phyloP scores from a whole-genome alignment of 129 eudicot genomes.

The Dittrichia graveolens region DNA sequence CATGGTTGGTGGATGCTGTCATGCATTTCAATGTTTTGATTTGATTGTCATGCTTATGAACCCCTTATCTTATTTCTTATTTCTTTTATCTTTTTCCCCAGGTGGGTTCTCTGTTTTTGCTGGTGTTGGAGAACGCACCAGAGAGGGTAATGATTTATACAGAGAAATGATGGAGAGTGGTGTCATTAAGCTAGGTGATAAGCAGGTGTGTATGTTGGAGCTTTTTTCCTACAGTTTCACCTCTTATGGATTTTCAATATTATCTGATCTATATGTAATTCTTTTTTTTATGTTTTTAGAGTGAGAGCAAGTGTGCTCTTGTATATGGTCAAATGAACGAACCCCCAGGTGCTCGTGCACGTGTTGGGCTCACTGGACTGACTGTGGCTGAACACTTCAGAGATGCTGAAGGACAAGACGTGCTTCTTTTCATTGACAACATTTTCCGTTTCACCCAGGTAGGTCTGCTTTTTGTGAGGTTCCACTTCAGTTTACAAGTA shows the following conservation, averaged over 20 bases:
- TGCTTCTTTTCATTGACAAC: conserved; percentile 96
- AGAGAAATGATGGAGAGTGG: conserved; percentile 98
- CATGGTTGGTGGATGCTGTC: conserved; percentile 58
- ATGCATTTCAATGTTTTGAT: neutral
- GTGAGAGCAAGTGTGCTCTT: conserved; percentile 98
- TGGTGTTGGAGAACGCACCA: conserved; percentile 97
- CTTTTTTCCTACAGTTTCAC: neutral
- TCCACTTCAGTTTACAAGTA: neutral
- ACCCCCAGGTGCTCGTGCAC: conserved; percentile 99
- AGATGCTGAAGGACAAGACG: conserved; percentile 99
- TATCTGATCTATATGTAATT: neutral
- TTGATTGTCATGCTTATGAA: neutral
- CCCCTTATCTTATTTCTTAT: neutral
- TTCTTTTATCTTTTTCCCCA: conserved; percentile 30
- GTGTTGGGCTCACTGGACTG: conserved; percentile 99
- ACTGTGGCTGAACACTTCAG: conserved; percentile 99
- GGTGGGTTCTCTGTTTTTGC: conserved; percentile 99
- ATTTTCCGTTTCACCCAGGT: conserved; percentile 99
- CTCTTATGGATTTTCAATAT: neutral
- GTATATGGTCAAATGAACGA: conserved; percentile 99
- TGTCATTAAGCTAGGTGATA: conserved; percentile 95
- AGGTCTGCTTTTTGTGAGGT: neutral
- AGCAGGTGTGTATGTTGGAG: conserved; percentile 54
- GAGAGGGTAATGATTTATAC: conserved; percentile 97
- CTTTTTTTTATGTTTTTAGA: conserved; percentile 37